phyloP scores from a whole-genome alignment of 2,329 filamentous ascomycete genomes.

The Byssothecium circinans region DNA sequence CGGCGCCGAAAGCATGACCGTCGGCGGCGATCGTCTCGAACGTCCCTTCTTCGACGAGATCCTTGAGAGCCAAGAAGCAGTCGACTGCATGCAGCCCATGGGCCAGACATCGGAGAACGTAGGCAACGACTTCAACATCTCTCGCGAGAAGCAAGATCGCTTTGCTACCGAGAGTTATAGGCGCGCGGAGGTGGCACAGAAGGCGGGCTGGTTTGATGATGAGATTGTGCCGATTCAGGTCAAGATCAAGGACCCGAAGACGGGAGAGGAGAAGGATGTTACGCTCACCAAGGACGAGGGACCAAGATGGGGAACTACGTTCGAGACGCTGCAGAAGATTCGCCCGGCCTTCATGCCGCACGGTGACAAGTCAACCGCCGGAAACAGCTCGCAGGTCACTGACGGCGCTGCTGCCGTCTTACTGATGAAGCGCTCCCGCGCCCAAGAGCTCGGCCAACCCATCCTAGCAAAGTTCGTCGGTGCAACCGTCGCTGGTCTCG shows the following conservation, averaged over 20 bases:
- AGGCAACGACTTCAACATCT: slow-evolving; percentile 82
- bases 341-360: slow-evolving; percentile 87
- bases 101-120: slow-evolving; percentile 98
- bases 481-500: slow-evolving; percentile 84
- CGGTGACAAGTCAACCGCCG: slow-evolving; percentile 83
- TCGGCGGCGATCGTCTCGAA: slow-evolving; percentile 68
- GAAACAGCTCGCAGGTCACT: slow-evolving; percentile 92
- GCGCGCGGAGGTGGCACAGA: slow-evolving; percentile 86
- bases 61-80: slow-evolving; percentile 71
- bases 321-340: slow-evolving; percentile 79
- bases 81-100: slow-evolving; percentile 93
- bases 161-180: slow-evolving; percentile 87
- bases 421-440: slow-evolving; percentile 91
- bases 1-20: slow-evolving; percentile 86
- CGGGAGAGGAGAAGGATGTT: slow-evolving; percentile 74
- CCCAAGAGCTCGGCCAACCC: slow-evolving; percentile 82
- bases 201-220: slow-evolving; percentile 86
- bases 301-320: slow-evolving; percentile 85
- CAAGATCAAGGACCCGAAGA: slow-evolving; percentile 79
- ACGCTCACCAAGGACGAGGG: slow-evolving; percentile 87
- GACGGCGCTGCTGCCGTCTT: slow-evolving; percentile 89
- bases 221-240: slow-evolving; percentile 90
- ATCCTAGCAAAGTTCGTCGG: slow-evolving; percentile 94
- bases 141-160: slow-evolving; percentile 76
- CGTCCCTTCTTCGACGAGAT: slow-evolving; percentile 78